Conservation (phyloP, 345 rosid genomes). For the Raphanus raphanistrum region DNA sequence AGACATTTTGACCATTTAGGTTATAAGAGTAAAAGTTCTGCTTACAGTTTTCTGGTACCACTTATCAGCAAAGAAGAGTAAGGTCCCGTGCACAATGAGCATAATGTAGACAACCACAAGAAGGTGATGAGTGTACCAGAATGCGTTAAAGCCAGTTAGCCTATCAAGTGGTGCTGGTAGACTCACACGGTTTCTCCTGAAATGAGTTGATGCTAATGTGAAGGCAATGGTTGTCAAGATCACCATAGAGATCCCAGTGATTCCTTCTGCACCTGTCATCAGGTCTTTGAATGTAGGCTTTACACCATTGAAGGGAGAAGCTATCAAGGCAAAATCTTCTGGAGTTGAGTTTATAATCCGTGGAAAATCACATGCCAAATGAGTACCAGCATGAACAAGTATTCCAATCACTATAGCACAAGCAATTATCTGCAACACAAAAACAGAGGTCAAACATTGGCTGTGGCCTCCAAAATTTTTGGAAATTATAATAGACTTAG, state of each 20-base stretch:
- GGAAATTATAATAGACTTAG: neutral
- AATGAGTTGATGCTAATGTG: constrained; percentile 66
- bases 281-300: constrained; percentile 68
- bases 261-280: constrained; percentile 64
- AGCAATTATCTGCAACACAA: constrained; percentile 61
- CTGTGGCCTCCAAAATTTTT: neutral
- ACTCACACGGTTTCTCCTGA: constrained; percentile 64
- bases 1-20: neutral
- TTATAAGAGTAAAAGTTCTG: constrained; percentile 9
- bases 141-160: constrained; percentile 92
- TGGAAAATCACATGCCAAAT: constrained; percentile 82
- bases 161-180: constrained; percentile 79
- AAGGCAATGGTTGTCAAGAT: constrained; percentile 60
- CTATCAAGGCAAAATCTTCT: constrained; percentile 59
- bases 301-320: constrained; percentile 51
- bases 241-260: constrained; percentile 82
- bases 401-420: constrained; percentile 68
- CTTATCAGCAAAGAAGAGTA: constrained; percentile 59
- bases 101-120: constrained; percentile 70
- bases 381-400: constrained; percentile 69
- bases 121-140: constrained; percentile 98
- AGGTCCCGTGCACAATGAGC: constrained; percentile 77
- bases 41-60: constrained; percentile 86
- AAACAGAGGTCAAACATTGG: neutral
- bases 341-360: constrained; percentile 59